Evolutionary conservation across 805 yeast species (phyloP).

Genomic region (Saturnispora kantuleensis): DNA sequence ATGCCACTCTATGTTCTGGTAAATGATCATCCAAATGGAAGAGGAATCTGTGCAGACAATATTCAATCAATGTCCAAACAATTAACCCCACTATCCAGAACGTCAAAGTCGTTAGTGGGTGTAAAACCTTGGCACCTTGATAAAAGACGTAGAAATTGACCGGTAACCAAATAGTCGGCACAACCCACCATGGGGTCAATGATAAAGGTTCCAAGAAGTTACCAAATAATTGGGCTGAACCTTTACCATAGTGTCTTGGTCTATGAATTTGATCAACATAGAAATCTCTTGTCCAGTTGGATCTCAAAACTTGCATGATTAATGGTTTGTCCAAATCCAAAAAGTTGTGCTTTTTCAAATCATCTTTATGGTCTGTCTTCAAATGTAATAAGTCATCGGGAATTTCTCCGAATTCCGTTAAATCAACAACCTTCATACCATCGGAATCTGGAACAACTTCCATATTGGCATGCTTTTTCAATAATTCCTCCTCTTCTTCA

Average conservation of each 20-base stretch:
- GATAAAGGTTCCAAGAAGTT: constrained; percentile 88
- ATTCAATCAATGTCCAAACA: constrained; percentile 91
- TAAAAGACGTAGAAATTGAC: constrained; percentile 55
- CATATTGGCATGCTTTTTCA: constrained; percentile 44
- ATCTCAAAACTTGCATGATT: constrained; percentile 65
- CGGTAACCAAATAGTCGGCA: constrained; percentile 84
- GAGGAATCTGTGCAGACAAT: constrained; percentile 75
- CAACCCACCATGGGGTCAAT: constrained; percentile 89
- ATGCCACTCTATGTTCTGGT: constrained; percentile 69
- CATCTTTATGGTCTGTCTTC: constrained; percentile 68
- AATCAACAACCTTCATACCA: constrained; percentile 30
- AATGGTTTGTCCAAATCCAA: constrained; percentile 79
- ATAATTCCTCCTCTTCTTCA: constrained; percentile 63
- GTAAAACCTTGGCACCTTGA: constrained; percentile 44
- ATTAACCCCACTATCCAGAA: constrained; percentile 74
- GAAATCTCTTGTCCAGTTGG: constrained; percentile 75
- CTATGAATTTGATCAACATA: constrained; percentile 94
- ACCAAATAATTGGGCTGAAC: constrained; percentile 93
- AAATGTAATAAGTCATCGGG: constrained; percentile 70
- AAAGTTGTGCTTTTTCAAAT: constrained; percentile 70
- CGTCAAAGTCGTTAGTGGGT: constrained; percentile 36
- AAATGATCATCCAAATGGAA: constrained; percentile 86
- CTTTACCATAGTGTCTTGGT: constrained; percentile 96
- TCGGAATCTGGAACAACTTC: constrained; percentile 28
- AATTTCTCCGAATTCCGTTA: constrained; percentile 49